phyloP scores from a whole-genome alignment of 768 basidiomycete genomes.

The Trametopsis cervina region DNA sequence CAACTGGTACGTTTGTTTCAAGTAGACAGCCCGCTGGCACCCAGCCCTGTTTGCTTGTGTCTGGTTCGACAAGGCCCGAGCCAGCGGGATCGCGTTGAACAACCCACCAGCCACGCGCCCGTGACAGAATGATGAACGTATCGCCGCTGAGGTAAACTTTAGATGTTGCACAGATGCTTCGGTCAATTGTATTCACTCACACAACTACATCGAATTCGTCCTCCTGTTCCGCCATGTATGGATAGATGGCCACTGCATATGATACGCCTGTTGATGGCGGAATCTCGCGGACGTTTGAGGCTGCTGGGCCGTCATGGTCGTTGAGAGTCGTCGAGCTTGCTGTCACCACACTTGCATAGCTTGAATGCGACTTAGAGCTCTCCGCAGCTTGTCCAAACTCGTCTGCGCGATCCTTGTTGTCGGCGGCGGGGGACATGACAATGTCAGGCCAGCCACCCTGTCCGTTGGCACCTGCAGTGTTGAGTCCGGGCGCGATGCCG shows the following conservation, averaged over 20 bases:
- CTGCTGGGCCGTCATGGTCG: conserved; percentile 24
- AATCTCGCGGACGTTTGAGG: conserved; percentile 21
- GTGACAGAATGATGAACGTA: conserved; percentile 87
- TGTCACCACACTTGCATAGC: not conserved
- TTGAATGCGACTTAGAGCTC: conserved; percentile 31
- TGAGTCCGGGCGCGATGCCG: conserved; percentile 37
- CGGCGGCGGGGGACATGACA: conserved; percentile 47
- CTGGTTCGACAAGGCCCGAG: conserved; percentile 68
- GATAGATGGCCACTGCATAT: conserved; percentile 97
- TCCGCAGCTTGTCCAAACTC: conserved; percentile 29
- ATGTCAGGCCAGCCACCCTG: conserved; percentile 76
- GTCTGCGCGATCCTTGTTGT: conserved; percentile 35
- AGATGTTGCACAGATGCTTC: not conserved
- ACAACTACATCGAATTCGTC: conserved; percentile 98
- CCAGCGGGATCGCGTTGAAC: conserved; percentile 92
- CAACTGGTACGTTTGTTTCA: conserved; percentile 88
- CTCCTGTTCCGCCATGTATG: conserved; percentile 97
- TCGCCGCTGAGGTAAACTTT: conserved; percentile 53
- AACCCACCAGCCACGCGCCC: conserved; percentile 99
- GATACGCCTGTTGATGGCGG: conserved; percentile 50
- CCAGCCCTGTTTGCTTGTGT: conserved; percentile 86
- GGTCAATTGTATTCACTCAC: conserved; percentile 39
- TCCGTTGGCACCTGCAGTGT: conserved; percentile 49
- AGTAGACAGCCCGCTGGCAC: conserved; percentile 96
- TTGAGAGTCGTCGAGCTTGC: conserved; percentile 14